Conservation (phyloP, 2,329 filamentous ascomycete species). For the Aspergillus tamarii region DNA sequence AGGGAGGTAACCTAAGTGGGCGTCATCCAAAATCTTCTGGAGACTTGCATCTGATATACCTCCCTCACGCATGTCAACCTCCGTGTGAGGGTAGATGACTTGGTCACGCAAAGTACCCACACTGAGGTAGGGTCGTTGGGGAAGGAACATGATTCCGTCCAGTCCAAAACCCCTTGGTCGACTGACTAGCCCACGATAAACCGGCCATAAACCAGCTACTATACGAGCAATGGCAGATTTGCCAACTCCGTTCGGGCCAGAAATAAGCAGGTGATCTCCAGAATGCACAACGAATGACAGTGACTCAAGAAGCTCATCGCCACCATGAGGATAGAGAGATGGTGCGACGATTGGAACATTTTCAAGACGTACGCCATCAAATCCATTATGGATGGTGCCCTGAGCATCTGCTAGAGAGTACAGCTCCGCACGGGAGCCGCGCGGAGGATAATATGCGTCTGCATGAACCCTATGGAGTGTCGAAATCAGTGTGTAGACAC, state of each 20-base stretch:
- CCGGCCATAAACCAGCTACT: conserved; percentile 91
- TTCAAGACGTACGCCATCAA: conserved; percentile 90
- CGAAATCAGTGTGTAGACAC: conserved; percentile 93
- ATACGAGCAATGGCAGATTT: conserved; percentile 88
- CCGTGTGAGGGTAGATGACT: conserved; percentile 95
- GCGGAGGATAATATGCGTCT: conserved; percentile 75
- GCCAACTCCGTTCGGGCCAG: conserved; percentile 90
- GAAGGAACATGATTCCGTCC: conserved; percentile 98
- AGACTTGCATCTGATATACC: conserved; percentile 78
- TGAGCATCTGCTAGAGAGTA: conserved; percentile 91
- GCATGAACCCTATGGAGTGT: conserved; percentile 93
- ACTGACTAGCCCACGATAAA: conserved; percentile 89
- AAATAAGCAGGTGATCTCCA: conserved; percentile 92
- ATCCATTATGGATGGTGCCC: conserved; percentile 91
- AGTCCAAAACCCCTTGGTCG: conserved; percentile 77
- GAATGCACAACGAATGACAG: conserved; percentile 86
- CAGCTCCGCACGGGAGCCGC: conserved; percentile 71
- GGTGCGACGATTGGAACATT: conserved; percentile 92
- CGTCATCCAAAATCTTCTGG: conserved; percentile 76
- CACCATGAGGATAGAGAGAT: conserved; percentile 81
- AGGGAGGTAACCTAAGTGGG: conserved; percentile 83
- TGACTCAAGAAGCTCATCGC: conserved; percentile 87
- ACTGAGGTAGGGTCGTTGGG: conserved; percentile 88
- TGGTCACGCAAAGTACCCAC: conserved; percentile 93
- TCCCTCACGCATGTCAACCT: conserved; percentile 86